These are phyloP conservation scores for Coemansia sp. DNA, from an alignment of 192 early-diverging fungal species.

Conservation along the genomic window DNA sequence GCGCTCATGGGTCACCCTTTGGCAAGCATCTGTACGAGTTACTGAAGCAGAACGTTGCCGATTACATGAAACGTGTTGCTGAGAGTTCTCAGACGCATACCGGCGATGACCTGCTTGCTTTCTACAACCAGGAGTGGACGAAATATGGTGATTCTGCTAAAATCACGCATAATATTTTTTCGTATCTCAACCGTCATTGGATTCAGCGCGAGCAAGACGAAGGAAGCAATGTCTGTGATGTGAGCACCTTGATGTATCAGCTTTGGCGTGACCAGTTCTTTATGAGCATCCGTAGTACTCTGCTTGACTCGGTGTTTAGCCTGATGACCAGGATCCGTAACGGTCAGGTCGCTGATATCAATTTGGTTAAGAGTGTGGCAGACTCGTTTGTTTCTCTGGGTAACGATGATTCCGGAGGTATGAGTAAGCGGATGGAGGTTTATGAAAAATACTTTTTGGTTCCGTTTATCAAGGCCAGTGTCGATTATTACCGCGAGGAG, in stretches of 20 bases:
- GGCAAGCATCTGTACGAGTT: slow-evolving; percentile 67
- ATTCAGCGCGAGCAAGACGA: slow-evolving; percentile 96
- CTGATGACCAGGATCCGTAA: slow-evolving; percentile 78
- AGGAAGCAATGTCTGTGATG: slow-evolving; percentile 81
- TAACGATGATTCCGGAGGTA: slow-evolving; percentile 72
- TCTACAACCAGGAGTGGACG: slow-evolving; percentile 88
- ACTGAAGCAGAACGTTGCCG: slow-evolving; percentile 58
- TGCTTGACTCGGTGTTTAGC: slow-evolving; percentile 54
- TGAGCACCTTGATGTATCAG: slow-evolving; percentile 80
- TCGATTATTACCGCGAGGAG: slow-evolving; percentile 87
- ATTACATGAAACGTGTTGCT: slow-evolving; percentile 54
- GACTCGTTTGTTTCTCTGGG: slow-evolving; percentile 83
- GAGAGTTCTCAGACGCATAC: slow-evolving; percentile 61
- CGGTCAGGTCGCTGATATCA: slow-evolving; percentile 86
- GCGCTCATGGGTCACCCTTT: slow-evolving; percentile 38
- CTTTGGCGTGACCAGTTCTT: slow-evolving; percentile 77
- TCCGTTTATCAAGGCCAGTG: slow-evolving; percentile 77
- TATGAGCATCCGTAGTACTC: slow-evolving; percentile 44
- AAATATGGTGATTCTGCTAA: slow-evolving; percentile 83
- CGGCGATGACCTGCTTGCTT: slow-evolving; percentile 82
- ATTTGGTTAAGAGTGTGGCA: slow-evolving; percentile 82
- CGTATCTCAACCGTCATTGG: slow-evolving; percentile 97
- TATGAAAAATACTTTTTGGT: slow-evolving; percentile 87
- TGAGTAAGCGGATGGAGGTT: slow-evolving; percentile 79
- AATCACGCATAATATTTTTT: slow-evolving; percentile 87